A percentile compares a stretch with the other conserved stretches of the same genome.
These are phyloP conservation scores for Backusella luteola DNA, from an alignment of 192 early-diverging fungal genomes.

Conservation along the genomic window DNA sequence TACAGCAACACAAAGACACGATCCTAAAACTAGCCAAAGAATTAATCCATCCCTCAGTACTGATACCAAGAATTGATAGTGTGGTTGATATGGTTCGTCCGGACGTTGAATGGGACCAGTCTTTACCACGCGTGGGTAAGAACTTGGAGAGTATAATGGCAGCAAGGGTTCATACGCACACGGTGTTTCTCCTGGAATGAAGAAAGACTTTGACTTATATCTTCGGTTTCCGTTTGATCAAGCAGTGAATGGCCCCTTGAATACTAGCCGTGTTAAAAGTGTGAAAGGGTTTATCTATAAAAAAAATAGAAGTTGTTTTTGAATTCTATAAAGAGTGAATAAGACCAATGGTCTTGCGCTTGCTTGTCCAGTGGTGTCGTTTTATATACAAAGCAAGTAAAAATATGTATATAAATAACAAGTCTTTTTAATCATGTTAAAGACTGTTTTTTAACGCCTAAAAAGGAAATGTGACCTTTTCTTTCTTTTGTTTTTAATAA, in stretches of 20 bases:
- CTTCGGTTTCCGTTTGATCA: neutral
- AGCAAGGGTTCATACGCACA: neutral
- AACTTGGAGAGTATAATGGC: neutral
- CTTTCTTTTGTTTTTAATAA: too few species aligned
- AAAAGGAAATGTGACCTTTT: too few species aligned
- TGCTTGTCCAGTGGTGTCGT: neutral
- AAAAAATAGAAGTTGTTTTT: neutral
- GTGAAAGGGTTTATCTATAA: neutral
- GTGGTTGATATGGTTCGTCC: slow-evolving; percentile 7
- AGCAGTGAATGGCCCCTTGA: neutral
- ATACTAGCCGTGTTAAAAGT: neutral
- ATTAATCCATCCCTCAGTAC: neutral
- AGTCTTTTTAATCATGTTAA: too few species aligned
- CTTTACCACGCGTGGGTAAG: neutral
- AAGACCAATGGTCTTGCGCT: too few species aligned
- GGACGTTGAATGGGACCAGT: slow-evolving; percentile 14
- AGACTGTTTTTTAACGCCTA: too few species aligned
- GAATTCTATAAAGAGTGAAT: neutral
- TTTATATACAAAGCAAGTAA: too few species aligned
- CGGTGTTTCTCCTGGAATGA: neutral
- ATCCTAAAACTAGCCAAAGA: neutral
- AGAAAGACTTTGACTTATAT: neutral
- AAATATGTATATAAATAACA: too few species aligned
- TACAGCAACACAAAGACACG: neutral
- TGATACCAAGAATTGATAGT: neutral